Percentiles rank a stretch among this genome's conserved stretches.
These are phyloP conservation scores for Metschnikowia proteae DNA, from an alignment of 805 yeast species.

Conservation along the genomic window DNA sequence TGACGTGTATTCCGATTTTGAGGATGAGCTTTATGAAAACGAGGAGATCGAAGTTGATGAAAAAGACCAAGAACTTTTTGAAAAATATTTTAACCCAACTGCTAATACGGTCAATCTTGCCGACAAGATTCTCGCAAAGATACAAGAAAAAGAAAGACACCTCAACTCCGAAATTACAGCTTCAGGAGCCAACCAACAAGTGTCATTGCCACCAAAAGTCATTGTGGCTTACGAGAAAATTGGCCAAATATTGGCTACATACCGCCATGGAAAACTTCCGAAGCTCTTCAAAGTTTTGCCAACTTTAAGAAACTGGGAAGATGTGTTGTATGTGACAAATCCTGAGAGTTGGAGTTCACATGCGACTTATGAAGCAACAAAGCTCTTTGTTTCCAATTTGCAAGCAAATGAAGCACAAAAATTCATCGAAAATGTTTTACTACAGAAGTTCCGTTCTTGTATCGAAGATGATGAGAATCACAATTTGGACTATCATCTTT, in stretches of 20 bases:
- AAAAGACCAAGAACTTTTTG: slow-evolving; percentile 80
- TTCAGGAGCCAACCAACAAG: slow-evolving; percentile 47
- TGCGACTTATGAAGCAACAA: slow-evolving; percentile 91
- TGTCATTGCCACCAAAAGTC: slow-evolving; percentile 90
- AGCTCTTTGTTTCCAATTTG: slow-evolving; percentile 86
- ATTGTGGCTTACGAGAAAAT: slow-evolving; percentile 91
- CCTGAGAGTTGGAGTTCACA: slow-evolving; percentile 95
- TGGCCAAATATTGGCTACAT: slow-evolving; percentile 79
- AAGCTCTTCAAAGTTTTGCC: slow-evolving; percentile 94
- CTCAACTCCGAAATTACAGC: slow-evolving; percentile 21
- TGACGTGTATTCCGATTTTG: slow-evolving; percentile 56
- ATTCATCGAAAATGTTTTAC: slow-evolving; percentile 63
- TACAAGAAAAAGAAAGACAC: slow-evolving; percentile 63
- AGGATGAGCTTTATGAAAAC: slow-evolving; percentile 40
- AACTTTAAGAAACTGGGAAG: slow-evolving; percentile 91
- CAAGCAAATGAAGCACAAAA: slow-evolving; percentile 84
- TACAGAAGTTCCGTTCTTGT: slow-evolving; percentile 67
- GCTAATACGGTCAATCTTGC: slow-evolving; percentile 64
- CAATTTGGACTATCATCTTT: slow-evolving; percentile 84
- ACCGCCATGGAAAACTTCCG: slow-evolving; percentile 96
- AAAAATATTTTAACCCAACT: slow-evolving; percentile 53
- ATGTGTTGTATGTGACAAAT: slow-evolving; percentile 84
- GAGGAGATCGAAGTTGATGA: slow-evolving; percentile 70
- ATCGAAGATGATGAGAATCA: slow-evolving; percentile 74
- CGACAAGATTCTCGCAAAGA: slow-evolving; percentile 88